A percentile compares a stretch with the other conserved stretches of the same genome.
These are phyloP conservation scores for Chlamydomonas sp. DNA, from an alignment of 139 green algal genomes.

Conservation along the genomic window DNA sequence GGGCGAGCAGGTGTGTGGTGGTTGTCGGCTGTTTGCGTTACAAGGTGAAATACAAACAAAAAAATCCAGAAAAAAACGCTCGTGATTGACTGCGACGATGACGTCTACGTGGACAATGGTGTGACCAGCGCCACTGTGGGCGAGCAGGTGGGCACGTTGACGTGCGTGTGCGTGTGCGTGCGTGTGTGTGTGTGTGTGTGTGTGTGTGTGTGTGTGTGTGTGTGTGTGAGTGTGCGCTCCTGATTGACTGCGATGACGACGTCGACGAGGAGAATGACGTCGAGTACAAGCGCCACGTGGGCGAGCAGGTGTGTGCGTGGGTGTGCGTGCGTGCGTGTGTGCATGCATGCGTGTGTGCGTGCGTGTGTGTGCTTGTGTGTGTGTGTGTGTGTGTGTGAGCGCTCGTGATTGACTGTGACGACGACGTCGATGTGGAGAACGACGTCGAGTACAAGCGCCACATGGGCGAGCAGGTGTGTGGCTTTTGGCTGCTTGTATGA, in stretches of 20 bases:
- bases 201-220: background rate
- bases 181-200: background rate
- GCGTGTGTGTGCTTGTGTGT: background rate
- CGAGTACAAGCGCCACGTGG: slow-evolving; percentile 29
- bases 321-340: background rate
- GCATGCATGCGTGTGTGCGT: background rate
- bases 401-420: slow-evolving; percentile 68
- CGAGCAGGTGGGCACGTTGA: background rate
- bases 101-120: no score
- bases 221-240: slow-evolving; percentile 29
- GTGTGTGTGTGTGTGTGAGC: slow-evolving; percentile 12
- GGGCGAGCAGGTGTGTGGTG: background rate
- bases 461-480: background rate
- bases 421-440: slow-evolving; percentile 41
- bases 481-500: background rate
- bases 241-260: slow-evolving; percentile 63
- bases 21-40: slow-evolving; percentile 35
- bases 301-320: background rate
- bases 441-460: slow-evolving; percentile 38
- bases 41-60: no score
- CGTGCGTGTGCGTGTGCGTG: background rate
- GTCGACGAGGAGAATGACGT: slow-evolving; percentile 45
- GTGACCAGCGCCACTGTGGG: slow-evolving; percentile 30
- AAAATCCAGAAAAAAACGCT: no score
- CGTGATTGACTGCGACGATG: slow-evolving; percentile 64